Base-by-base conservation (phyloP, 176 grass and related monocot species). In the Cocos nucifera region DNA sequence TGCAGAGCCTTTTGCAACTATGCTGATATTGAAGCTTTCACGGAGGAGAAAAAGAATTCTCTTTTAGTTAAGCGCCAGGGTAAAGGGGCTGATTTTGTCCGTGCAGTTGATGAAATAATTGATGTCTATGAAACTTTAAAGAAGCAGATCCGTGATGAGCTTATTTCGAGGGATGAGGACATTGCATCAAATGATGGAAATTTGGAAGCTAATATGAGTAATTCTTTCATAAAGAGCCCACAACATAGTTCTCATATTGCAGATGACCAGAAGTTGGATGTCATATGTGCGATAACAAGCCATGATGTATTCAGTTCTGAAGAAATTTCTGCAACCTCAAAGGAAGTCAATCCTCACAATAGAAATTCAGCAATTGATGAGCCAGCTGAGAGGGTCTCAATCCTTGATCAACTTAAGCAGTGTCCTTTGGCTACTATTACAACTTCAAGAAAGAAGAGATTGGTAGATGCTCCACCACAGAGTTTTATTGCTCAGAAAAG, bases 41-140 rank as follows among this genome's bases (percentile, higher is more conserved):
- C 93, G 3, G 93, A 97, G 71, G 93, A 97, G 75, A 97, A 91
- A 82, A 97, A 88, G 82, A 97, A 76, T 80, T 73, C 73, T 59
- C 75, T 97, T 67, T 82, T 91, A 60, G 63, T 74, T 65, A 97
- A 91, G 51, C 63, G 81, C 54, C 84, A 97, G 25, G 87, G 93
- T 26, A 97, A 83, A 85, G 93, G 87, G 39, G 83, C 93, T 61
- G 84, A 97, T 82, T 97, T 97, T 91, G 81, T 88, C 19, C 76
- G 84, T 63, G 93, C 93, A 50, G 75, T 97, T 56, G 85, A 91
- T 66, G 93, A 97, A 77, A 97, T 97, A 73, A 79, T 97, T 56
- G 81, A 84, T 70, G 61, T 80, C 17, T 97, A 78, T 77, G 93
- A 97, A 79, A 79, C 81, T 72, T 59, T 69, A 58, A 97, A 91